A percentile compares a stretch with the other conserved stretches of the same genome.
Conservation (phyloP, 2,329 filamentous ascomycete genomes). For the Hortaea werneckii region DNA sequence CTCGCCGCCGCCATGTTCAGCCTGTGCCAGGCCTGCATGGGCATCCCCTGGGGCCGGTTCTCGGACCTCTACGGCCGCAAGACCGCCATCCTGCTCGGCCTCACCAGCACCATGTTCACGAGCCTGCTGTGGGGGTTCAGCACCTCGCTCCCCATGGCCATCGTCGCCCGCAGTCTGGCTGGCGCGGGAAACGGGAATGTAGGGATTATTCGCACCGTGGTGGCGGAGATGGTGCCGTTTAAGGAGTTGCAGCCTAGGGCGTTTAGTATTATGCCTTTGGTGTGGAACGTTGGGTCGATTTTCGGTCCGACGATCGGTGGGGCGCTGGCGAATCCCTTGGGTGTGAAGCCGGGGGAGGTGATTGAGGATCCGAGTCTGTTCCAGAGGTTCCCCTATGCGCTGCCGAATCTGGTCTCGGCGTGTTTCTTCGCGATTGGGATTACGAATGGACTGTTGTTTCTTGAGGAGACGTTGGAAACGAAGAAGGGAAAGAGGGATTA, state of each 20-base stretch:
- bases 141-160: conserved; percentile 66
- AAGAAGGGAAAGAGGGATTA: conserved; percentile 61
- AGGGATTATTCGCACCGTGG: conserved; percentile 70
- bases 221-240: conserved; percentile 84
- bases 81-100: conserved; percentile 62
- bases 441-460: conserved; percentile 62
- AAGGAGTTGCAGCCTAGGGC: conserved; percentile 77
- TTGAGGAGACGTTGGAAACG: conserved; percentile 73
- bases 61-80: conserved; percentile 77
- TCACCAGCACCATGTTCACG: conserved; percentile 69
- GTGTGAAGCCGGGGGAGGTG: conserved; percentile 52
- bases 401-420: conserved; percentile 74
- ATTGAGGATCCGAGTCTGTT: conserved; percentile 50
- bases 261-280: conserved; percentile 87
- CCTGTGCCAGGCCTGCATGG: conserved; percentile 73
- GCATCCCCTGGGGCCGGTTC: conserved; percentile 75
- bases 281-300: conserved; percentile 78
- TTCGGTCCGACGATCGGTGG: conserved; percentile 84
- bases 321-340: conserved; percentile 69
- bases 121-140: conserved; percentile 80
- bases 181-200: conserved; percentile 79
- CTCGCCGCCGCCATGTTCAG: conserved; percentile 76
- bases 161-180: conserved; percentile 64
- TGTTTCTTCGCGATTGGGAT: conserved; percentile 71
- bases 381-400: conserved; percentile 65